Base-by-base conservation (phyloP, 176 grass and related monocot species). In the Paspalum vaginatum region DNA sequence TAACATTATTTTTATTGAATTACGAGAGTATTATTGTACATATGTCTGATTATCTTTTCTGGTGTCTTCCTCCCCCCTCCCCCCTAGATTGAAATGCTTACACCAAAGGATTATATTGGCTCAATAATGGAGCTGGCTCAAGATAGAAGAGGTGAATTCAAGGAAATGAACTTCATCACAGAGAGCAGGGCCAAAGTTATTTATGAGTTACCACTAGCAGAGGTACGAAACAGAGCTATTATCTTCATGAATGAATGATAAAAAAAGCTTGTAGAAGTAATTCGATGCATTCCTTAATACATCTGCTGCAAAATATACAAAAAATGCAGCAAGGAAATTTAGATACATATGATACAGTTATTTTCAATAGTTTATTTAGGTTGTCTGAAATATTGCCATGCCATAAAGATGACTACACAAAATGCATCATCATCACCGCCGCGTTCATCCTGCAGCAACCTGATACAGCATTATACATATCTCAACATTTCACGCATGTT, bases 101-200 rank as follows among this genome's bases (percentile, higher is more conserved):
- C 95, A 62, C 95, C 95, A 47, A 98, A 94, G 74, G 95, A 98
- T 43, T 98, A 91, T 81, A 98, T 98, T 83, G 95, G 95, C 40
- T 58, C 95, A 77, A 87, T 98, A 85, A 98, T 98, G 95, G 95
- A 98, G 70, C 85, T 98, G 69, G 89, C 88, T 79, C 95, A 98
- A 94, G 95, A 98, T 42, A 94, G 95, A 92, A 94, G 95, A 87
- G 95, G 95, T 49, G 88, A 85, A 83, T 98, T 94, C 85, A 98
- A 94, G 85, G 92, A 98, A 86, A 92, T 98, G 92, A 98, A 89
- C 82, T 98, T 78, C 83, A 92, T 98, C 40, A 91, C 95, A 75
- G 87, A 98, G 88, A 90, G 79, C 63, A 92, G 95, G 89, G 92
- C 95, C 68, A 91, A 91, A 69, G 47, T 98, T 85, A 65, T 89